Evolutionary conservation across 1,284 basidiomycete species (phyloP).

Genomic region (Cryptococcus sp.): DNA sequence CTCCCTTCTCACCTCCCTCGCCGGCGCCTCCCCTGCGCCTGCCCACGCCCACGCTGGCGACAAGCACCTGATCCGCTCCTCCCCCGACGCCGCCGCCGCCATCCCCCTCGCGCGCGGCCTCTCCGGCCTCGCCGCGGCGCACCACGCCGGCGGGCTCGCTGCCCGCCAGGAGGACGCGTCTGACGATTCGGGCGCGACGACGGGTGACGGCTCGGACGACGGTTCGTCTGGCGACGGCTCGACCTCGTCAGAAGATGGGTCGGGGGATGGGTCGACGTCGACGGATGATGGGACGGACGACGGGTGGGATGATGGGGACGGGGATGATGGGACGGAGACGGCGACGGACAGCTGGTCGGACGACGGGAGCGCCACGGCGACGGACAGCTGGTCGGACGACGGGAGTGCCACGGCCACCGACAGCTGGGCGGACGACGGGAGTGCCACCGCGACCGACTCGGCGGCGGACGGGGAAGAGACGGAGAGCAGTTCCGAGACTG

Average conservation of each 20-base stretch:
- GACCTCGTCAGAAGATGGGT: no score
- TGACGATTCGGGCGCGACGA: neutral
- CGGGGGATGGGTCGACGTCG: no score
- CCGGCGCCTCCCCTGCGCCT: slow-evolving; percentile 1
- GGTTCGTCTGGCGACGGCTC: neutral
- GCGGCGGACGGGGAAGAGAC: slow-evolving; percentile 1
- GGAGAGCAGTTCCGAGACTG: neutral
- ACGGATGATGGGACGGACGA: slow-evolving; percentile 3
- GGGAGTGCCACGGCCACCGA: neutral
- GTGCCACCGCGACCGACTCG: slow-evolving; percentile 1
- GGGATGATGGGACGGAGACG: neutral
- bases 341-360: neutral
- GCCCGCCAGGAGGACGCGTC: neutral
- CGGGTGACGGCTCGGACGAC: neutral
- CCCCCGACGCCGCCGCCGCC: neutral
- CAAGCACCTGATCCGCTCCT: neutral
- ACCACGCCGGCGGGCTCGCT: neutral
- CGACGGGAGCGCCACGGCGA: neutral
- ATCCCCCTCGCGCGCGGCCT: neutral
- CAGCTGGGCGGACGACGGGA: slow-evolving; percentile 5
- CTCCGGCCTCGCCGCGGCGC: neutral
- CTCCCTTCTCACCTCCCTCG: slow-evolving; percentile 8
- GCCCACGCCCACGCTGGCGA: neutral
- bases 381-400: neutral
- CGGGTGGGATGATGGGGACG: neutral